Conservation (phyloP, 2,329 filamentous ascomycete genomes). For the Phyllosticta paracitricarpa region DNA sequence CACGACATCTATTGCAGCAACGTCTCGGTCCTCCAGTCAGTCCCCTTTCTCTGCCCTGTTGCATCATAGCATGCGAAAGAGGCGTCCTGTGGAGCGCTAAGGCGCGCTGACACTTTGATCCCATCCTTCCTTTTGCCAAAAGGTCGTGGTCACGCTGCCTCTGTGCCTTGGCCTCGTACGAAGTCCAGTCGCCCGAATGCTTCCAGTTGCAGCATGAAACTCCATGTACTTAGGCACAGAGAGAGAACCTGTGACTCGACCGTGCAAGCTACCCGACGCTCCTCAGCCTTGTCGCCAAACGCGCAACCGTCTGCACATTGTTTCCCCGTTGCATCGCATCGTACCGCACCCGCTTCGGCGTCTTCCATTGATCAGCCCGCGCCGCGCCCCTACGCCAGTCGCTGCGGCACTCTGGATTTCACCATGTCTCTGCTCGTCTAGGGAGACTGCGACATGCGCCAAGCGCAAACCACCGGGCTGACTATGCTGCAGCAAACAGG, state of each 20-base stretch:
- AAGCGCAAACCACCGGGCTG: neutral
- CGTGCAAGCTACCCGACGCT: neutral
- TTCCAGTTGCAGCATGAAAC: neutral
- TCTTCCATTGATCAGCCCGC: neutral
- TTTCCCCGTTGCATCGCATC: neutral
- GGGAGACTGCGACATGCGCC: neutral
- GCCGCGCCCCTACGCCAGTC: neutral
- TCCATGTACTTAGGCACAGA: too few species aligned
- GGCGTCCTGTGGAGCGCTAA: neutral
- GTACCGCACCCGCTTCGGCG: neutral
- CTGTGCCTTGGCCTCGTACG: constrained; percentile 5
- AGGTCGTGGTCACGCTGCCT: neutral
- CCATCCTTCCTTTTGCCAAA: neutral
- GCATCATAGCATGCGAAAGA: neutral
- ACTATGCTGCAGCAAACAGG: neutral
- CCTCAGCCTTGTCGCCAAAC: neutral
- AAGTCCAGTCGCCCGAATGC: constrained; percentile 1
- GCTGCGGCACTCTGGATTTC: neutral
- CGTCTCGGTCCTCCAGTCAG: neutral
- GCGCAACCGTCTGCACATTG: neutral
- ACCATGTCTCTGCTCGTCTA: neutral
- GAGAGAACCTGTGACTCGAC: too few species aligned
- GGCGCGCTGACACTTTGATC: neutral
- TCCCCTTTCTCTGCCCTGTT: neutral
- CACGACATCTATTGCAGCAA: neutral